phyloP scores from a whole-genome alignment of 257 asterid species.

The Solanum sitiens region DNA sequence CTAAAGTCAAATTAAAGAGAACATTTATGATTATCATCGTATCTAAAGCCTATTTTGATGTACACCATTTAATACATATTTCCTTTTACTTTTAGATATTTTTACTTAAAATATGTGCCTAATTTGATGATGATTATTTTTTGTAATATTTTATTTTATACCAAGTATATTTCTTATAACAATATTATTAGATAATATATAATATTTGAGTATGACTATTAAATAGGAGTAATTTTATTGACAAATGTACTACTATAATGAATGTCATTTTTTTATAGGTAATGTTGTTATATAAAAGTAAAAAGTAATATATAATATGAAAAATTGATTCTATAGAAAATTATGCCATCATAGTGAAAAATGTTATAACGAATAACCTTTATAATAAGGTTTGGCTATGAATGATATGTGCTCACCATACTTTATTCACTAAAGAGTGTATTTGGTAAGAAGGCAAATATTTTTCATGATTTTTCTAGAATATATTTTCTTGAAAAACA shows the following conservation, averaged over 20 bases:
- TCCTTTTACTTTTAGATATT: no score
- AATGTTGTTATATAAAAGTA: no score
- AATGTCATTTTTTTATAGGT: background rate
- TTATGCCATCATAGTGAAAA: background rate
- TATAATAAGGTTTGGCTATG: background rate
- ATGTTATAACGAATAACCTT: background rate
- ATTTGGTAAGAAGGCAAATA: no score
- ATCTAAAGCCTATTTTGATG: background rate
- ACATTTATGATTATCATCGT: background rate
- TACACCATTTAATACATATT: background rate
- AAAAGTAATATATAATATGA: no score
- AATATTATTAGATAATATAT: background rate
- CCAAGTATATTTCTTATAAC: background rate
- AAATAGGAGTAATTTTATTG: background rate
- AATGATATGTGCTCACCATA: no score
- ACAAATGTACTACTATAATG: background rate
- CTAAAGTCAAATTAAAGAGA: background rate
- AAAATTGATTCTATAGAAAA: background rate
- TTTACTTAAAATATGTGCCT: background rate
- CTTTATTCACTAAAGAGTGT: no score
- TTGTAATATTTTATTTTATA: no score
- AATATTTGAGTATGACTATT: no score
- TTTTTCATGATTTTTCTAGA: no score
- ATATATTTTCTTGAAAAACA: background rate
- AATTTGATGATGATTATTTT: background rate